Conservation (phyloP, 108 stramenopile species). For the Phaeodactylum tricornutum region DNA sequence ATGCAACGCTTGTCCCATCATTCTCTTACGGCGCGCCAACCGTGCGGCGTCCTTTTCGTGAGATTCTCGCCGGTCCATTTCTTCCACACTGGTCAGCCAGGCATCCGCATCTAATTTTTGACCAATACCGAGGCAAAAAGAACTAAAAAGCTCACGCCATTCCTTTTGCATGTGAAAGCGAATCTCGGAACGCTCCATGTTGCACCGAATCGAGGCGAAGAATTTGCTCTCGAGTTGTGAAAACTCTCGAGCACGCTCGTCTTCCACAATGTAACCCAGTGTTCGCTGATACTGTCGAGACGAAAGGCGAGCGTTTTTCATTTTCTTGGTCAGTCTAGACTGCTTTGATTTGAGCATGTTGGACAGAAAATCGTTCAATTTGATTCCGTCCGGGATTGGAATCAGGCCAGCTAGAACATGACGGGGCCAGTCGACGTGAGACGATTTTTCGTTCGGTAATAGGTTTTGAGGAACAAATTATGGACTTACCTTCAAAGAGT, state of each 20-base stretch:
- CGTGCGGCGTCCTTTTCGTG: slow-evolving; percentile 61
- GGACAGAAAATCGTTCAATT: slow-evolving; percentile 72
- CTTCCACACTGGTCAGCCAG: slow-evolving; percentile 72
- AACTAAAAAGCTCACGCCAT: slow-evolving; percentile 71
- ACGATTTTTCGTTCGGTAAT: no score
- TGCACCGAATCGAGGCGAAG: slow-evolving; percentile 47
- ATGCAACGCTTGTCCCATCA: slow-evolving; percentile 69
- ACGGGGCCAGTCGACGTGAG: neutral
- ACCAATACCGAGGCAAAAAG: slow-evolving; percentile 46
- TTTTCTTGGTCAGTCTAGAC: slow-evolving; percentile 79
- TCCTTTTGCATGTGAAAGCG: slow-evolving; percentile 78
- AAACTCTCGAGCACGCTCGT: slow-evolving; percentile 41
- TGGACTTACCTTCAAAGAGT: slow-evolving; percentile 56
- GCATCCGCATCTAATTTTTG: slow-evolving; percentile 59
- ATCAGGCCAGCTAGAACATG: slow-evolving; percentile 41
- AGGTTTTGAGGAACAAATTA: no score
- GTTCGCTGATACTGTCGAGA: slow-evolving; percentile 43
- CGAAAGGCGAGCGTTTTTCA: slow-evolving; percentile 82
- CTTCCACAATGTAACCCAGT: slow-evolving; percentile 28
- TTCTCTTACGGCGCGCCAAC: slow-evolving; percentile 62
- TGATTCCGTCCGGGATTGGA: slow-evolving; percentile 58
- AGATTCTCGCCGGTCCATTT: slow-evolving; percentile 68
- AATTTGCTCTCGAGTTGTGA: slow-evolving; percentile 61
- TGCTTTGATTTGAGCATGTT: slow-evolving; percentile 83
- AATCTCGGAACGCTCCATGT: slow-evolving; percentile 61